Base-by-base conservation (phyloP, 2,329 filamentous ascomycete genomes). In the Ploettnerulaceae sp. region DNA sequence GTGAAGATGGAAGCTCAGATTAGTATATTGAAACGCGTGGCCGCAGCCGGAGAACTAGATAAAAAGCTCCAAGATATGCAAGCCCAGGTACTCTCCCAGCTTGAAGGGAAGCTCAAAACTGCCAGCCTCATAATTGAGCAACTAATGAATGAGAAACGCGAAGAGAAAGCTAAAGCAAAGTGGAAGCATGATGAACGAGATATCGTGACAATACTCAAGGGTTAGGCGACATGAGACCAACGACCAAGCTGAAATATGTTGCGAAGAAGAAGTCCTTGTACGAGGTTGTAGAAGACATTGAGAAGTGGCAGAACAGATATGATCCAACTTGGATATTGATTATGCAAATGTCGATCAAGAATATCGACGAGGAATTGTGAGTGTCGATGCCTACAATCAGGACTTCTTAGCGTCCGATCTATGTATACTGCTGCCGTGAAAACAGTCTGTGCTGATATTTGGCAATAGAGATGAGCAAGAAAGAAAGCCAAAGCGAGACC, bases 261-360 rank as follows among this genome's bases (percentile, higher is more conserved):
- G 26, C 48, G 2, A 43, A 48, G 7, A 56, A 54, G 24, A 38
- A 49, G 3, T 17, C 31, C 6, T 40, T 60, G 3, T 4, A 50
- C 5, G 34, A 25, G 5, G 51, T 55, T 34, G 33, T 56, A 4
- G 46, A 50, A 3, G 57, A 60, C 5, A 34, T 60, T 3, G 55
- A 59, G 33, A 49, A 49, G 17, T 60, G 57, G 57, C 53, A 57
- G 37, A 33, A 26, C 1, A 41, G 47, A 34, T 60, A 46, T 33
- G 57, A 60, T 28, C 55, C 55, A 7, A 40, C 47, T 20, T 58
- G 57, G 57, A 46, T 54, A 2, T 40, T 58, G 34, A 53, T 56
- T 18, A 54, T 57, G 34, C 48, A 41, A 11, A 53, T 56, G 41
- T 37, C 39, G 3, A 33, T 17, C 18, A 17, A 34, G 9, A 18